Conservation (phyloP, 2,329 filamentous ascomycete genomes). For the Nemania abortiva region DNA sequence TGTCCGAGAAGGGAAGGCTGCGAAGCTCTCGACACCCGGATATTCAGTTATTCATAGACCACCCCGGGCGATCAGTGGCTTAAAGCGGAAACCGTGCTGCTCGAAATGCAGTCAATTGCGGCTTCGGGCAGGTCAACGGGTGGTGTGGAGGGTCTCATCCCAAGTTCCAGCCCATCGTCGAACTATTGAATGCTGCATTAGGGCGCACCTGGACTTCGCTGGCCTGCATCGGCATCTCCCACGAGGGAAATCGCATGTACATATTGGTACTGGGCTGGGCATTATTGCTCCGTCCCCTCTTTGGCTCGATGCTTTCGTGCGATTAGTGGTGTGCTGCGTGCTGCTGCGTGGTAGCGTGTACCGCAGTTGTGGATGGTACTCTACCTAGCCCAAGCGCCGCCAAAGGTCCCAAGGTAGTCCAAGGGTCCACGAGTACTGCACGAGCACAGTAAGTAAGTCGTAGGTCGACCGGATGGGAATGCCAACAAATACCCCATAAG, state of each 20-base stretch:
- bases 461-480: slow-evolving; percentile 35
- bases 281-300: slow-evolving; percentile 36
- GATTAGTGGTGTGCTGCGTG: background rate
- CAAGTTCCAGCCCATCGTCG: slow-evolving; percentile 41
- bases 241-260: slow-evolving; percentile 30
- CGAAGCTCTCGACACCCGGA: slow-evolving; percentile 12
- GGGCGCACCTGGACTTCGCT: slow-evolving; percentile 36
- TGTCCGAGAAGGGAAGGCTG: background rate
- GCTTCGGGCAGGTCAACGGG: slow-evolving; percentile 37
- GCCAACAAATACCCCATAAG: slow-evolving; percentile 37
- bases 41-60: slow-evolving; percentile 32
- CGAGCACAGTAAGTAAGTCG: slow-evolving; percentile 34
- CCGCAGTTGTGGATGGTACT: slow-evolving; percentile 12
- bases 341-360: slow-evolving; percentile 22
- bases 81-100: slow-evolving; percentile 29
- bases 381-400: slow-evolving; percentile 28
- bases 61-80: slow-evolving; percentile 13
- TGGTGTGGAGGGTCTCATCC: slow-evolving; percentile 36
- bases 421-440: slow-evolving; percentile 33
- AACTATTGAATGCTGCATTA: slow-evolving; percentile 46
- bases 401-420: slow-evolving; percentile 12
- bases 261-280: slow-evolving; percentile 1
- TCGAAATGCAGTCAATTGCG: slow-evolving; percentile 32
- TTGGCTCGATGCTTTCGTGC: slow-evolving; percentile 19
- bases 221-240: slow-evolving; percentile 41